Base-by-base conservation (phyloP, 306 rosid species). In the Vicia faba region DNA sequence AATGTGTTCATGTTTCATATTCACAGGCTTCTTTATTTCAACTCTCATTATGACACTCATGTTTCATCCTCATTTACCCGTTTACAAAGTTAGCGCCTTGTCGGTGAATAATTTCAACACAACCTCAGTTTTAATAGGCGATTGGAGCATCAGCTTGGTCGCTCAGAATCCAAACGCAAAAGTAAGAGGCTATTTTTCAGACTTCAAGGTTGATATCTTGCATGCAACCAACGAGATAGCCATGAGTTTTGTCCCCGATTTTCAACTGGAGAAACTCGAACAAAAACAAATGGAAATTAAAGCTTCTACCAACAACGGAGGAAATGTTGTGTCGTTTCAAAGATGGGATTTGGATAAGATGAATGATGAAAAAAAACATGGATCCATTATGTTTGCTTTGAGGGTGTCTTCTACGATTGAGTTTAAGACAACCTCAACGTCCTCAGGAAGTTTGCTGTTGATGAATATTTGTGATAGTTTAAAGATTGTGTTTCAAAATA, bases 401-500 rank as follows among this genome's bases (percentile, higher is more conserved):
- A 82, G 64, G 58, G 2, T 88, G 14, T 2, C 56, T 13, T 49
- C 80, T 19, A 8, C 20, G 19, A 41, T 77, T 0, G 7, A 36
- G 28, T 70, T 73, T 61, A 78, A 14, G 14, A 11, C 77, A 3
- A 19, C 19, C 1, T 7, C 66, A 0, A 55, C 74, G 64, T 64
- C 79, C 66, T 23, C 74, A 0, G 77, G 64, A 25, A 44, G 4
- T 0, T 15, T 51, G 2, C 1, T 8, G 11, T 2, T 80, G 7
- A 10, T 59, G 7, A 82, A 82, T 5, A 3, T 54, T 39, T 91
- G 95, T 44, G 41, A 36, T 2, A 71, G 69, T 16, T 59, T 88
- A 76, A 83, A 75, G 69, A 64, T 91, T 60, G 50, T 13, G n/a
- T 83, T 85, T 43, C 29, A 36, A 23, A 75, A 70, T 13, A 20